Conservation (phyloP, 2,329 filamentous ascomycete genomes). For the Beauveria caledonica region DNA sequence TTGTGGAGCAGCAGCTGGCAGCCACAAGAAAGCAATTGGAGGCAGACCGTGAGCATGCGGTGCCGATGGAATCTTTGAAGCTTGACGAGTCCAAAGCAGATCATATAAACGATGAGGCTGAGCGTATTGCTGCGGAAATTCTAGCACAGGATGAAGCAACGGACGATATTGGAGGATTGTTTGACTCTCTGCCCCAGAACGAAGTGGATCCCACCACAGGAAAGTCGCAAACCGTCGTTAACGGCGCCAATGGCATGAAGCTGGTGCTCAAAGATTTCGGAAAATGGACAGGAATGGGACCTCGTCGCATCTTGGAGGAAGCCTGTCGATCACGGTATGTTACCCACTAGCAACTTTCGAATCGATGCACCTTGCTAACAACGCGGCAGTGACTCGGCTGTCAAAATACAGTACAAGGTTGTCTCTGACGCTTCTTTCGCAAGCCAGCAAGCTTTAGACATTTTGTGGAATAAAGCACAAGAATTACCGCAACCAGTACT, state of each 20-base stretch:
- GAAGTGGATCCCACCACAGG: constrained; percentile 51
- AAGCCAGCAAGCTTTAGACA: constrained; percentile 64
- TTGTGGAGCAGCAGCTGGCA: constrained; percentile 54
- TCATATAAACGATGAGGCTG: constrained; percentile 48
- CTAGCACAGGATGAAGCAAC: constrained; percentile 48
- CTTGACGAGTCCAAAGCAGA: constrained; percentile 27
- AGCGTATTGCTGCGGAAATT: constrained; percentile 50
- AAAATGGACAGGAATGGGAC: constrained; percentile 68
- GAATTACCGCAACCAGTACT: constrained; percentile 30
- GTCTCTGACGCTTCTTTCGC: constrained; percentile 69
- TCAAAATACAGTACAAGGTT: constrained; percentile 57
- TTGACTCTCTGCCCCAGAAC: constrained; percentile 51
- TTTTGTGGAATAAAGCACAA: constrained; percentile 73
- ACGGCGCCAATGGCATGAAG: constrained; percentile 42
- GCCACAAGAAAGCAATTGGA: constrained; percentile 32
- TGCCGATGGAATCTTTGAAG: constrained; percentile 14
- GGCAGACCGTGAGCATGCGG: constrained; percentile 15
- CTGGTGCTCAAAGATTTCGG: constrained; percentile 74
- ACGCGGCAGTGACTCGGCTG: constrained; percentile 55
- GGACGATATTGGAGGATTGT: constrained; percentile 43
- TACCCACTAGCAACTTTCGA: neutral
- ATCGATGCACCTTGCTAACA: constrained; percentile 7
- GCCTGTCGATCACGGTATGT: constrained; percentile 69
- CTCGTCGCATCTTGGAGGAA: constrained; percentile 72
- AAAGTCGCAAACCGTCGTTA: constrained; percentile 49